phyloP scores from a whole-genome alignment of 345 rosid species.

The Salix dunnii region DNA sequence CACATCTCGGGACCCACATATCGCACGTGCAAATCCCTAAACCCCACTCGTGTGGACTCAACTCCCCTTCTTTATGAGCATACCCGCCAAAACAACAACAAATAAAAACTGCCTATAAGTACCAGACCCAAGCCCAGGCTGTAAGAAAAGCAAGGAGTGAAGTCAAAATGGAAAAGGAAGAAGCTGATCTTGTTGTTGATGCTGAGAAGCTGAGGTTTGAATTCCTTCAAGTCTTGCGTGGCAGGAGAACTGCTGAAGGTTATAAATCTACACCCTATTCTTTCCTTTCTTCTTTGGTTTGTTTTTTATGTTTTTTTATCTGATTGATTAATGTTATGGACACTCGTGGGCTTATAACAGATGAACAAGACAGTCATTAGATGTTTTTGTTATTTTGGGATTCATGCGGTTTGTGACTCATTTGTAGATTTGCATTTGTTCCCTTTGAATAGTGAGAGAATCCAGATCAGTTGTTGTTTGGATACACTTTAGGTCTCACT shows the following conservation, averaged over 20 bases:
- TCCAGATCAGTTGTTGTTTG: not conserved
- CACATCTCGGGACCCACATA: not conserved
- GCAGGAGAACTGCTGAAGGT: slow-evolving; percentile 56
- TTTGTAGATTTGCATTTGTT: not conserved
- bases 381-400: not conserved
- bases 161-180: slow-evolving; percentile 19
- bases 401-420: too few relatives aligned
- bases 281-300: not conserved
- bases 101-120: not conserved
- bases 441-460: not conserved
- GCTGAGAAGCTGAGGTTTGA: slow-evolving; percentile 42
- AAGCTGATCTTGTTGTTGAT: not conserved
- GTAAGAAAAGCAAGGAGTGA: not conserved
- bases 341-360: not conserved
- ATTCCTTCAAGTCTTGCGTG: slow-evolving; percentile 49
- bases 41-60: not conserved
- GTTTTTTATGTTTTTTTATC: not conserved
- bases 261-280: not conserved
- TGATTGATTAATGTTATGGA: not conserved
- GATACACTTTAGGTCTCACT: not conserved
- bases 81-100: not conserved
- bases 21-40: not conserved
- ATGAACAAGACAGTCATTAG: not conserved
- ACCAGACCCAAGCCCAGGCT: not conserved
- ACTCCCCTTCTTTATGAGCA: not conserved